Evolutionary conservation across 768 basidiomycete species (phyloP).

Genomic region (Collybiopsis luxurians): DNA sequence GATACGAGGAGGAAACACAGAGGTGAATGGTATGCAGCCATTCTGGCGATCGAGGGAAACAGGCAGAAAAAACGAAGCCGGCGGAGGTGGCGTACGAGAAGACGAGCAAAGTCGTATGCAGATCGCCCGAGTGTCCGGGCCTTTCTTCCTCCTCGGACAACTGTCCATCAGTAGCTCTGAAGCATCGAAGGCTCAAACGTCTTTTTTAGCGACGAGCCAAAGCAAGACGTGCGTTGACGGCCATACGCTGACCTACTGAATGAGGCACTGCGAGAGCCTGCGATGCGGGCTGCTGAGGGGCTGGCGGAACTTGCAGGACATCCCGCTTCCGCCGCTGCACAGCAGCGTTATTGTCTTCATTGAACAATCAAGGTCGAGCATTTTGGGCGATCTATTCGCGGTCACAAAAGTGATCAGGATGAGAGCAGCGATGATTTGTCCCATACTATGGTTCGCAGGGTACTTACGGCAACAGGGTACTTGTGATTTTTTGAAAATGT

Average conservation of each 20-base stretch:
- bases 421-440: slow-evolving; percentile 89
- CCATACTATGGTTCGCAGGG: no score
- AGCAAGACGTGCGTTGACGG: slow-evolving; percentile 17
- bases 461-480: no score
- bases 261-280: slow-evolving; percentile 18
- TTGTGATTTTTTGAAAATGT: no score
- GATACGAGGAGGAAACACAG: slow-evolving; percentile 31
- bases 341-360: slow-evolving; percentile 62
- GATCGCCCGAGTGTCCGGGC: neutral
- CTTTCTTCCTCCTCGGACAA: slow-evolving; percentile 1
- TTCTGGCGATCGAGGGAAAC: slow-evolving; percentile 11
- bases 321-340: no score
- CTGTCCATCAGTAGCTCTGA: slow-evolving; percentile 17
- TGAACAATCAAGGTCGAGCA: slow-evolving; percentile 81
- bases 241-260: neutral
- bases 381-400: slow-evolving; percentile 97
- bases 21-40: slow-evolving; percentile 15
- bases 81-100: slow-evolving; percentile 7
- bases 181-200: slow-evolving; percentile 29
- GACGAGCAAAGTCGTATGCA: neutral
- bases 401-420: slow-evolving; percentile 91
- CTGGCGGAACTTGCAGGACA: slow-evolving; percentile 20
- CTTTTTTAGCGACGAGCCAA: slow-evolving; percentile 28
- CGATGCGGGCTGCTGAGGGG: slow-evolving; percentile 20
- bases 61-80: slow-evolving; percentile 26